Conservation (phyloP, 495 filamentous ascomycete species). For the Podospora pseudocomata region DNA sequence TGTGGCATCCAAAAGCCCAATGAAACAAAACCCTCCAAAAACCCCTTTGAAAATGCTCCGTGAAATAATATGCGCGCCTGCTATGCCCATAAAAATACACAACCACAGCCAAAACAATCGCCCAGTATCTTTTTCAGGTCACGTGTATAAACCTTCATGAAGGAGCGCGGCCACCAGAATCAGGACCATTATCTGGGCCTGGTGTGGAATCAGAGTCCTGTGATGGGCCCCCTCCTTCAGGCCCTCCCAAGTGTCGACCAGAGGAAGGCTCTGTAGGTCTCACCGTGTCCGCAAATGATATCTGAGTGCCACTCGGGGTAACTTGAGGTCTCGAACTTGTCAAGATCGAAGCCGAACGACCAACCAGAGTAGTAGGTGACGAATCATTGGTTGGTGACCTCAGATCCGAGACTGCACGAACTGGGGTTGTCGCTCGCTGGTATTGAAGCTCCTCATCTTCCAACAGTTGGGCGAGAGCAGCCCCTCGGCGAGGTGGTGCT, state of each 20-base stretch:
- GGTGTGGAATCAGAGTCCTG: background rate
- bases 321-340: background rate
- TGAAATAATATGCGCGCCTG: background rate
- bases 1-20: background rate
- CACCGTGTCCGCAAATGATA: background rate
- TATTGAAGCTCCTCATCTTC: slow-evolving; percentile 35
- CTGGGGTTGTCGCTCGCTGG: background rate
- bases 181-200: background rate
- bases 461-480: slow-evolving; percentile 41
- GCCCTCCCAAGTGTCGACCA: background rate
- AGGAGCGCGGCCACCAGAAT: background rate
- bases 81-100: background rate
- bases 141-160: background rate
- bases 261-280: background rate
- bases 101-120: background rate
- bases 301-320: background rate
- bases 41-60: background rate
- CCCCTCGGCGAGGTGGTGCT: slow-evolving; percentile 44
- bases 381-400: background rate
- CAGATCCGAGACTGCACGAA: background rate
- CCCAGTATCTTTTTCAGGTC: background rate
- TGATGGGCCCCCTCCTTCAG: background rate
- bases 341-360: background rate
- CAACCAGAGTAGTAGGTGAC: background rate
- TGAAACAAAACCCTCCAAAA: background rate